These are phyloP conservation scores for Aspergillus fischeri DNA, from an alignment of 2,329 filamentous ascomycete genomes.

Conservation along the genomic window DNA sequence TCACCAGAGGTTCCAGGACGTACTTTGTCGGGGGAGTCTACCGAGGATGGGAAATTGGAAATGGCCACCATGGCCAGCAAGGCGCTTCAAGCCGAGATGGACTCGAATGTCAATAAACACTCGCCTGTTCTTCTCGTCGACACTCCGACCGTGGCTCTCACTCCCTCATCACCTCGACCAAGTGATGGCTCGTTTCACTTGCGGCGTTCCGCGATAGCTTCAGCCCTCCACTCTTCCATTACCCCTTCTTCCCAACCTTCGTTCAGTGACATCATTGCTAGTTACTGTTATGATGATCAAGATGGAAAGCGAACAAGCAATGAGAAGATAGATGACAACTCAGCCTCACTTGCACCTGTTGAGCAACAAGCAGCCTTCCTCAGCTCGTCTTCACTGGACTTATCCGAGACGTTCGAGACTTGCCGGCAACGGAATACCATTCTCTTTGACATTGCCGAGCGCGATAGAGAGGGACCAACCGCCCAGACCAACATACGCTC, in stretches of 20 bases:
- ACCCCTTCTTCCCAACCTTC: conserved; percentile 51
- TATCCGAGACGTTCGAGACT: conserved; percentile 23
- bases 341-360: conserved; percentile 16
- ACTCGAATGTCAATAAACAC: conserved; percentile 11
- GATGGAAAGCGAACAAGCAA: conserved; percentile 21
- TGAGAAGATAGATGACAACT: conserved; percentile 15
- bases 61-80: conserved; percentile 37
- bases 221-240: conserved; percentile 47
- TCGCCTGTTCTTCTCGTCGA: conserved; percentile 15
- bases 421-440: conserved; percentile 31
- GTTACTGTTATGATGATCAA: conserved; percentile 40
- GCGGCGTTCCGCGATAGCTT: conserved; percentile 49
- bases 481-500: conserved; percentile 46
- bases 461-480: conserved; percentile 37
- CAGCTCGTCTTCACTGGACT: conserved; percentile 21
- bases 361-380: conserved; percentile 25
- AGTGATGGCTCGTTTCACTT: conserved; percentile 37
- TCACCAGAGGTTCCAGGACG: conserved; percentile 38
- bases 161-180: conserved; percentile 22
- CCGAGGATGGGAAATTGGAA: conserved; percentile 29
- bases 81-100: conserved; percentile 35
- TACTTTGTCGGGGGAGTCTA: conserved; percentile 11
- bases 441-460: conserved; percentile 39
- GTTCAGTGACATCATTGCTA: conserved; percentile 50
- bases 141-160: conserved; percentile 19